Base-by-base conservation (phyloP, 2,329 filamentous ascomycete genomes). In the Penicillium frequentans region DNA sequence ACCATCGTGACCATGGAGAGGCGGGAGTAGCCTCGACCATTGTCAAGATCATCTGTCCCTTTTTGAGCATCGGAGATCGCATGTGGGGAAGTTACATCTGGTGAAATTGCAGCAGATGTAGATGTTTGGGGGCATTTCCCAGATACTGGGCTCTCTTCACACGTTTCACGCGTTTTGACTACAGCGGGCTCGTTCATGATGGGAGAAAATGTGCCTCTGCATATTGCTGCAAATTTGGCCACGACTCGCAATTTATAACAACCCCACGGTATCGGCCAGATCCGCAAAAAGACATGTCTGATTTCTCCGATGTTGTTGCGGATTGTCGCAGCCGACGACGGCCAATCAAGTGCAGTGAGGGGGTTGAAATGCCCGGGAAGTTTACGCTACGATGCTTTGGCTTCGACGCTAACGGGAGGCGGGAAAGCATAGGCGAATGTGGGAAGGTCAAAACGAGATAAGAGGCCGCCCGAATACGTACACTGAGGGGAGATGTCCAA, bases 1-100 rank as follows among this genome's bases (percentile, higher is more conserved):
- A 74, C 67, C 57, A 69, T 73, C 50, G 72, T 57, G 14, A 70
- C 63, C 16, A 68, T 66, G 1, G 71, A 74, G 4, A 66, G 31
- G 16, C 58, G 65, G 2, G 65, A 68, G 14, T 65, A 60, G 8
- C 55, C 59, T 19, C 49, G 37, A 21, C 23, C 33, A 11, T 42
- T 42, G 37, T 42, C n/a, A 6, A 23, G 10, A 16, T 37, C 35
- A 19, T 51, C 35, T 27, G n/a, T 21, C 35, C 11, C 29, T 31
- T 31, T 31, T 14, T 31, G 29, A 11, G 11, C 29, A 31, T 31
- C 29, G 29, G 29, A 31, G 13, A 31, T 31, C 13, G 16, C 19
- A 26, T 37, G 3, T 16, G 33, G 13, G 35, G 35, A n/a, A n/a
- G 35, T 16, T n/a, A 1, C 35, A 37, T n/a, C 16, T 37, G n/a